A percentile compares a stretch with the other conserved stretches of the same genome.
phyloP scores from a whole-genome alignment of 1,284 basidiomycete genomes.

The Puccinia horiana region DNA sequence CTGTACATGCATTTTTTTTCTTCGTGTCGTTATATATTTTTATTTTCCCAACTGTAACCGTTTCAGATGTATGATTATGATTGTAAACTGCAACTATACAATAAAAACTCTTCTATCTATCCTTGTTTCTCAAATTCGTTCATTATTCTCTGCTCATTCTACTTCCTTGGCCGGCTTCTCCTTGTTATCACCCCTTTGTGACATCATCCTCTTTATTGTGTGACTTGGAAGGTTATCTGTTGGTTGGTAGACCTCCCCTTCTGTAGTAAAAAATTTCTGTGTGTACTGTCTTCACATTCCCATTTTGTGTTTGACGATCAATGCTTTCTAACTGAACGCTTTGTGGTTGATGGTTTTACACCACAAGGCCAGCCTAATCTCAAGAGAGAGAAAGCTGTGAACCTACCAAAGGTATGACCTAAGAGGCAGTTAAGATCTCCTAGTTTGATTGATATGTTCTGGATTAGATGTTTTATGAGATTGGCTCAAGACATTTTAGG shows the following conservation, averaged over 20 bases:
- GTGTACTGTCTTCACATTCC: background rate
- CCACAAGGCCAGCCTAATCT: too few relatives aligned
- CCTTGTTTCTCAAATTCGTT: slow-evolving; percentile 1
- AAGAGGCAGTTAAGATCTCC: too few relatives aligned
- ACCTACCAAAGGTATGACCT: too few relatives aligned
- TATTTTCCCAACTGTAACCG: background rate
- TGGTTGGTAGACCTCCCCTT: background rate
- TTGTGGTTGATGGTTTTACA: too few relatives aligned
- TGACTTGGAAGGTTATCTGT: too few relatives aligned
- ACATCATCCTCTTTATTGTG: background rate
- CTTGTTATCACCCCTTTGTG: background rate
- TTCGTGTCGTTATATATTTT: background rate
- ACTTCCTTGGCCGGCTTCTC: background rate
- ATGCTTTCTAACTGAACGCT: too few relatives aligned
- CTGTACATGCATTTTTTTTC: slow-evolving; percentile 7
- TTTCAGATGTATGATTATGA: background rate
- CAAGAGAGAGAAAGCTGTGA: too few relatives aligned
- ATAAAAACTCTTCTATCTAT: background rate
- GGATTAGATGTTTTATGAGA: too few relatives aligned
- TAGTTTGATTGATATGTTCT: too few relatives aligned
- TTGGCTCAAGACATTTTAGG: too few relatives aligned
- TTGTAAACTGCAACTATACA: background rate
- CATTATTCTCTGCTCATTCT: background rate
- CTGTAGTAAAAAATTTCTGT: too few relatives aligned
- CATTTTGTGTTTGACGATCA: too few relatives aligned